Base-by-base conservation (phyloP, 1,139 yeast species). In the Yamadazyma blattariae region DNA sequence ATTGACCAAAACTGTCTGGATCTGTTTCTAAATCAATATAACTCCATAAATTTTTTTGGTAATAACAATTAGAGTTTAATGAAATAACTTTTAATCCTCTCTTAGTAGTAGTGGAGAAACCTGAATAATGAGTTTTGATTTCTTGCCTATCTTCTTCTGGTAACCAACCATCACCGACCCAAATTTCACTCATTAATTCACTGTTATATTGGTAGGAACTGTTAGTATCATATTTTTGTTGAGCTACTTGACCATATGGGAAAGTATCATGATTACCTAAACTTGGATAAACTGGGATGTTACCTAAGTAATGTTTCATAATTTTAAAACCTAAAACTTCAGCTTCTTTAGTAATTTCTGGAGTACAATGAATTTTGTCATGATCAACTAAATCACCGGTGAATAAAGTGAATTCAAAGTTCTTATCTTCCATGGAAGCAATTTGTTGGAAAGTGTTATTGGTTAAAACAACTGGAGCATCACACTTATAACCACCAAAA, bases 241-340 rank as follows among this genome's bases (percentile, higher is more conserved):
- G 85, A 1, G 87, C 81, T 37, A 79, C 55, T 54, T 81, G 87
- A 13, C 81, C 83, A 50, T 79, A 81, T 13, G 89, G 88, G 65
- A 73, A 82, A 12, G 82, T 74, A 49, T 82, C 89, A 54, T 82
- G 89, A 55, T 82, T 81, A 14, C 89, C 89, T 46, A 82, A 60
- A 21, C 76, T 77, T 10, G 86, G 71, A 48, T 63, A 80, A 12
- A 82, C 75, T 2, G 87, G 82, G 15, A 77, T 58, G 35, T 73
- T 62, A 11, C 69, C 64, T 42, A 82, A 67, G 51, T 65, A 71
- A 34, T 66, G 59, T 51, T 80, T 82, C 64, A 81, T 64, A 38
- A 78, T 71, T 40, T 68, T 56, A 54, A 78, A 68, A 1, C 77
- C 57, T 27, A 59, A 57, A 34, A 66, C 64, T 54, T 82, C 87